A percentile compares a stretch with the other conserved stretches of the same genome.
phyloP scores from a whole-genome alignment of 2,329 filamentous ascomycete species.

The Aschersonia sp. region DNA sequence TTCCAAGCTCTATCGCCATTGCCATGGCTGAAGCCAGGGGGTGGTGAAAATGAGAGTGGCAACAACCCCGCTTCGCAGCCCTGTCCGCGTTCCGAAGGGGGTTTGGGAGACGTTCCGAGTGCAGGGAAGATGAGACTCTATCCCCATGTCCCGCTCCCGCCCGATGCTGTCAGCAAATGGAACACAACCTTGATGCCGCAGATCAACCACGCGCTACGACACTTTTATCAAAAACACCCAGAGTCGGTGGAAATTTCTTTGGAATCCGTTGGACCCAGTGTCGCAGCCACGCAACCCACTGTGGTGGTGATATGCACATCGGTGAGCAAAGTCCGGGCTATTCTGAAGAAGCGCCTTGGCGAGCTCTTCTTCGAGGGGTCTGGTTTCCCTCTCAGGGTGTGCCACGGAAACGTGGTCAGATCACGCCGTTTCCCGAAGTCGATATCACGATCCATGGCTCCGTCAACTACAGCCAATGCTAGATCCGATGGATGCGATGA shows the following conservation, averaged over 20 bases:
- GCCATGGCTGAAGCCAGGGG: not conserved
- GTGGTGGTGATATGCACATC: constrained; percentile 67
- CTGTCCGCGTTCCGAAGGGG: no score
- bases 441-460: constrained; percentile 17
- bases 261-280: constrained; percentile 56
- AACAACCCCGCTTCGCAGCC: no score
- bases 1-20: not conserved
- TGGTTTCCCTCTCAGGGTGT: constrained; percentile 55
- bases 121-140: constrained; percentile 39
- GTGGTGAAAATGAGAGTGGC: no score
- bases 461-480: not conserved
- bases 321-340: constrained; percentile 55
- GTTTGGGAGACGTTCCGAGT: constrained; percentile 6
- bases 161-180: constrained; percentile 55
- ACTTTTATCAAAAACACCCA: constrained; percentile 56
- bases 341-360: constrained; percentile 54
- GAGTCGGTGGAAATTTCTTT: constrained; percentile 70
- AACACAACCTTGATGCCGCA: constrained; percentile 56
- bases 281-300: constrained; percentile 52
- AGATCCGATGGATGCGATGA: constrained; percentile 13
- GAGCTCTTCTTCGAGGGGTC: constrained; percentile 47
- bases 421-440: constrained; percentile 32
- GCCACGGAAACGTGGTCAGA: constrained; percentile 50
- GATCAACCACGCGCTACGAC: constrained; percentile 54
- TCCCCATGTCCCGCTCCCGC: constrained; percentile 41